A percentile compares a stretch with the other conserved stretches of the same genome.
Conservation (phyloP, 441 rosid species). For the Gossypium gossypioides region DNA sequence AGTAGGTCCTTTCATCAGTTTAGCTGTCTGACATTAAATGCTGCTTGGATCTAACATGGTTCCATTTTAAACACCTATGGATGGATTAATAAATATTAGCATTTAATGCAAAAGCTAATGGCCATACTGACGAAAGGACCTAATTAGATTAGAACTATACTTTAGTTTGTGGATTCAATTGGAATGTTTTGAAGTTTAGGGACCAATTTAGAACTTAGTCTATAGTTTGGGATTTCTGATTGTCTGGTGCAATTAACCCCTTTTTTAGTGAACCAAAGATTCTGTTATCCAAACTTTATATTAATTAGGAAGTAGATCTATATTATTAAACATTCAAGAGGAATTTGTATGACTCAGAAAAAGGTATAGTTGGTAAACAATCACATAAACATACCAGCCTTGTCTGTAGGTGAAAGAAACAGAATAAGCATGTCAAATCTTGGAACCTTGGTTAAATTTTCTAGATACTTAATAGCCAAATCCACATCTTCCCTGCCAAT, state of each 20-base stretch:
- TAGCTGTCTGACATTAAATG: neutral
- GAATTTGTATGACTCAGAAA: neutral
- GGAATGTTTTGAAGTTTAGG: neutral
- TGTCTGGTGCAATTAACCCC: neutral
- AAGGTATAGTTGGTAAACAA: neutral
- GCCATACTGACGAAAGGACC: neutral
- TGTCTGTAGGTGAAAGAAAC: conserved; percentile 69
- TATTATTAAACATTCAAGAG: neutral
- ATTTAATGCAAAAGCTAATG: neutral
- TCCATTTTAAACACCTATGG: neutral
- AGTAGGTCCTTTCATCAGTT: neutral
- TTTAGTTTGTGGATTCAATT: neutral
- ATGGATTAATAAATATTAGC: neutral
- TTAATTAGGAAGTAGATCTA: neutral
- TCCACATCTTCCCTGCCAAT: conserved; percentile 56
- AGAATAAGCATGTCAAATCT: conserved; percentile 68
- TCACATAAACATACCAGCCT: conserved; percentile 44
- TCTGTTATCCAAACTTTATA: neutral
- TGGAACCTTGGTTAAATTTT: conserved; percentile 67
- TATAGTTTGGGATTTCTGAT: neutral
- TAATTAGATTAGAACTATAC: neutral
- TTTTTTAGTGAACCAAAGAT: neutral
- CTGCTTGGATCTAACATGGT: neutral
- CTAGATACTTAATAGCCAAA: conserved; percentile 62
- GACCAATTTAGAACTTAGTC: neutral